Percentiles rank a stretch among this genome's conserved stretches.
Evolutionary conservation across 495 filamentous ascomycete genomes (phyloP).

Genomic region (Hyaloscypha hepaticicola): DNA sequence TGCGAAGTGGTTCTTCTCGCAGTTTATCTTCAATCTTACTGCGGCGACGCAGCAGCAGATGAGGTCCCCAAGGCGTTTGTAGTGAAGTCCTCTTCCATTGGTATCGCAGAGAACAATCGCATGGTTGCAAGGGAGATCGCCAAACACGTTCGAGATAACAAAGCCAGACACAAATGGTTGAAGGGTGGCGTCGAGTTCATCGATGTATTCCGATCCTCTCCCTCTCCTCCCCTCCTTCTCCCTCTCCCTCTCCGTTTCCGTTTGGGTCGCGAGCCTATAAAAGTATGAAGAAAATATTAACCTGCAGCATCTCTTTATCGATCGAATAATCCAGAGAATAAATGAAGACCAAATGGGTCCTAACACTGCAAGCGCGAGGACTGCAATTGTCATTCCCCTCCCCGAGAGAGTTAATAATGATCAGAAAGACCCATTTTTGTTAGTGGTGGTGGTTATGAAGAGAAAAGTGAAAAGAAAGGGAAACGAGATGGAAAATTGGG

Average conservation of each 20-base stretch:
- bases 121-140: slow-evolving; percentile 61
- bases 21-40: slow-evolving; percentile 2
- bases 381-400: slow-evolving; percentile 22
- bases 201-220: slow-evolving; percentile 75
- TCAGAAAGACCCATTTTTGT: slow-evolving; percentile 21
- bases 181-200: slow-evolving; percentile 81
- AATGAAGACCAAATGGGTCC: too few relatives aligned
- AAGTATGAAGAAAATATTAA: too few relatives aligned
- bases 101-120: slow-evolving; percentile 57
- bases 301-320: too few relatives aligned
- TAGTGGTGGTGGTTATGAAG: slow-evolving; percentile 19
- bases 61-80: slow-evolving; percentile 89
- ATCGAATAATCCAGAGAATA: too few relatives aligned
- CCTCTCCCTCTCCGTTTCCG: slow-evolving; percentile 20
- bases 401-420: slow-evolving; percentile 20
- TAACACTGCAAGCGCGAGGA: slow-evolving; percentile 20
- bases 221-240: slow-evolving; percentile 15
- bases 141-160: slow-evolving; percentile 78
- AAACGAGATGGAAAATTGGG: slow-evolving; percentile 22
- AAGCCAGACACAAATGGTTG: slow-evolving; percentile 86
- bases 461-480: slow-evolving; percentile 23
- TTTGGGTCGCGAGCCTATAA: slow-evolving; percentile 16
- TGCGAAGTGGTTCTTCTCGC: slow-evolving; percentile 12
- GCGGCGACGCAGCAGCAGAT: slow-evolving; percentile 65
- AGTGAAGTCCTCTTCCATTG: slow-evolving; percentile 64